A percentile compares a stretch with the other conserved stretches of the same genome.
Conservation (phyloP, 306 rosid species). For the Potentilla sterilis region DNA sequence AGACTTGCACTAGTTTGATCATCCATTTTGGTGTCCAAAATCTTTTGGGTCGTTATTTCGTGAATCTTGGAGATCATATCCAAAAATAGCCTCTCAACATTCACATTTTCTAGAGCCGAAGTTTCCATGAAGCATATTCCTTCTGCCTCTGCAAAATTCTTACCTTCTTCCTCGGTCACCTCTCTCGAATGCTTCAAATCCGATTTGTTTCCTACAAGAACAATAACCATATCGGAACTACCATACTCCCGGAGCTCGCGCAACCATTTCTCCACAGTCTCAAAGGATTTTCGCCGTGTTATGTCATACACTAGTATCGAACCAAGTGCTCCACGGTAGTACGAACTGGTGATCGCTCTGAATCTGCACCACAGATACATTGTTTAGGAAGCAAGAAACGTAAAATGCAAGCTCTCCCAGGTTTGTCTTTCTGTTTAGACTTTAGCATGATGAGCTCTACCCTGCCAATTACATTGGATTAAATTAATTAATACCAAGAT, state of each 20-base stretch:
- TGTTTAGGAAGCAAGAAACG: neutral
- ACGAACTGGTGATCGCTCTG: conserved; percentile 92
- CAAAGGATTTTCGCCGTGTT: conserved; percentile 45
- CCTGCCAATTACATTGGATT: neutral
- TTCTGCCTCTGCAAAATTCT: conserved; percentile 53
- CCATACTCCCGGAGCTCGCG: conserved; percentile 69
- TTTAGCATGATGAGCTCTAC: neutral
- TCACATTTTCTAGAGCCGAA: conserved; percentile 71
- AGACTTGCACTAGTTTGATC: conserved; percentile 25
- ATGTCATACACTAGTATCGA: conserved; percentile 85
- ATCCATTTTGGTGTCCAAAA: conserved; percentile 47
- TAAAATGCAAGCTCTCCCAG: neutral
- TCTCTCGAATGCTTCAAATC: conserved; percentile 67
- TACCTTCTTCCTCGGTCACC: conserved; percentile 71
- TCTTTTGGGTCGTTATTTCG: conserved; percentile 56
- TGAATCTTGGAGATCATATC: conserved; percentile 68
- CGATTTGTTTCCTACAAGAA: conserved; percentile 72
- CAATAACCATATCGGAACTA: conserved; percentile 61
- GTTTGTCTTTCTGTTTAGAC: neutral
- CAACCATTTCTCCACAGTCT: conserved; percentile 67
- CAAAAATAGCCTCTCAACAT: conserved; percentile 77
- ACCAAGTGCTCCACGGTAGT: conserved; percentile 91
- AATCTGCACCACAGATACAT: conserved; percentile 42
- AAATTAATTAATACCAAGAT: neutral
- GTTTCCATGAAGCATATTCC: conserved; percentile 86